phyloP scores from a whole-genome alignment of 2,329 filamentous ascomycete genomes.

The Xylaria sp. region DNA sequence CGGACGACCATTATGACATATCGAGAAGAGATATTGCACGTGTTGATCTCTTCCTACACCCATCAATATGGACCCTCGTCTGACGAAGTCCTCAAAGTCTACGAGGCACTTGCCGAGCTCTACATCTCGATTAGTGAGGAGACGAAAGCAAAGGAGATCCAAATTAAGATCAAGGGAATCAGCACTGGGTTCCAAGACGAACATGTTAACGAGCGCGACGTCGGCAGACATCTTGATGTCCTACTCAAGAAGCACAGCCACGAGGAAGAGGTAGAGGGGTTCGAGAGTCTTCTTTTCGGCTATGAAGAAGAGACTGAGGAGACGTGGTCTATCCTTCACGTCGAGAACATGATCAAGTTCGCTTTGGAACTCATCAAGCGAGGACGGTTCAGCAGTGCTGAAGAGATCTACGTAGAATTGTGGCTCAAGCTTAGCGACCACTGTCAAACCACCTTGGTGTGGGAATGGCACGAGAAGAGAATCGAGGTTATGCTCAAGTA shows the following conservation, averaged over 20 bases:
- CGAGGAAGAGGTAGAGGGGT: slow-evolving; percentile 30
- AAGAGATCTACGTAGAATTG: slow-evolving; percentile 36
- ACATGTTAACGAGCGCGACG: slow-evolving; percentile 9
- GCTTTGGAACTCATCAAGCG: slow-evolving; percentile 31
- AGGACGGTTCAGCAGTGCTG: slow-evolving; percentile 29
- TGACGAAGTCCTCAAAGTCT: slow-evolving; percentile 29
- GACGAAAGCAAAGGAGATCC: slow-evolving; percentile 30
- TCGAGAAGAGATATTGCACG: slow-evolving; percentile 32
- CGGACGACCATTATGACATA: slow-evolving; percentile 34
- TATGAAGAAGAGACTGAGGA: slow-evolving; percentile 35
- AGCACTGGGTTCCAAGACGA: slow-evolving; percentile 15
- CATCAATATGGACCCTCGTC: slow-evolving; percentile 34
- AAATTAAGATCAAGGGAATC: slow-evolving; percentile 27
- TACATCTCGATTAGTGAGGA: slow-evolving; percentile 33
- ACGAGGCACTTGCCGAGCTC: slow-evolving; percentile 27
- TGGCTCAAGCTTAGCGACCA: slow-evolving; percentile 37
- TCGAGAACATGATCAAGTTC: slow-evolving; percentile 33
- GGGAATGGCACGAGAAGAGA: slow-evolving; percentile 37
- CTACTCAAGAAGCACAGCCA: slow-evolving; percentile 30
- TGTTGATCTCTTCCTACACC: slow-evolving; percentile 33
- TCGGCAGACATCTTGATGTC: slow-evolving; percentile 31
- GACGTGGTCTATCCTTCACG: slow-evolving; percentile 30
- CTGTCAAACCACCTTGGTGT: slow-evolving; percentile 18
- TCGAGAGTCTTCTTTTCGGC: slow-evolving; percentile 33
- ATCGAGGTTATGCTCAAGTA: slow-evolving; percentile 38